These are phyloP conservation scores for Pelargonium australe DNA, from an alignment of 441 rosid genomes.

Conservation along the genomic window DNA sequence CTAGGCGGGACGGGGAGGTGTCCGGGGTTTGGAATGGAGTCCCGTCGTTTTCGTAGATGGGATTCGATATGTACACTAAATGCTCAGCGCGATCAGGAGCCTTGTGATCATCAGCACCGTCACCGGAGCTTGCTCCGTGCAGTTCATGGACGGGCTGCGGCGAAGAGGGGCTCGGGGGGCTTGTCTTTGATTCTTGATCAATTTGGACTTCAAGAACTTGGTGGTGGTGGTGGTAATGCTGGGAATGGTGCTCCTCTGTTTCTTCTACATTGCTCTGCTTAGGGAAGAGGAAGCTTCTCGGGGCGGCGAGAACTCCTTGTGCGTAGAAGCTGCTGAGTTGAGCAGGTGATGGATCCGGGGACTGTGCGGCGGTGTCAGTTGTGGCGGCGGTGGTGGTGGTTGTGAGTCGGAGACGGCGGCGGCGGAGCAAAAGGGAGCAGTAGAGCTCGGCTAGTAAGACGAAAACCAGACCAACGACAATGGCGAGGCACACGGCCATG, in stretches of 20 bases:
- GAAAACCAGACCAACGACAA: not conserved
- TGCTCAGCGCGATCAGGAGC: not conserved
- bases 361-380: not conserved
- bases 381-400: slow-evolving; percentile 3
- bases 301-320: slow-evolving; percentile 65
- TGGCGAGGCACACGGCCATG: not conserved
- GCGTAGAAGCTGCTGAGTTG: slow-evolving; percentile 36
- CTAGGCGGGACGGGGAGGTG: not conserved
- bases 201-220: too few species aligned
- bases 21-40: not conserved
- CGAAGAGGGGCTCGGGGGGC: slow-evolving; percentile 28
- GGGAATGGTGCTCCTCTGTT: too few species aligned
- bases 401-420: slow-evolving; percentile 26
- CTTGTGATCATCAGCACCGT: too few species aligned
- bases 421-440: slow-evolving; percentile 66
- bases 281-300: slow-evolving; percentile 50
- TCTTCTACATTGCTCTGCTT: slow-evolving; percentile 15
- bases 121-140: too few species aligned
- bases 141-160: slow-evolving; percentile 18
- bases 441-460: slow-evolving; percentile 52
- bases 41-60: not conserved
- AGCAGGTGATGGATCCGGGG: not conserved
- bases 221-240: too few species aligned
- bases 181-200: slow-evolving; percentile 20
- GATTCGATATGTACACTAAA: not conserved